phyloP scores from a whole-genome alignment of 179 eudicot species.

The Gypsophila paniculata region DNA sequence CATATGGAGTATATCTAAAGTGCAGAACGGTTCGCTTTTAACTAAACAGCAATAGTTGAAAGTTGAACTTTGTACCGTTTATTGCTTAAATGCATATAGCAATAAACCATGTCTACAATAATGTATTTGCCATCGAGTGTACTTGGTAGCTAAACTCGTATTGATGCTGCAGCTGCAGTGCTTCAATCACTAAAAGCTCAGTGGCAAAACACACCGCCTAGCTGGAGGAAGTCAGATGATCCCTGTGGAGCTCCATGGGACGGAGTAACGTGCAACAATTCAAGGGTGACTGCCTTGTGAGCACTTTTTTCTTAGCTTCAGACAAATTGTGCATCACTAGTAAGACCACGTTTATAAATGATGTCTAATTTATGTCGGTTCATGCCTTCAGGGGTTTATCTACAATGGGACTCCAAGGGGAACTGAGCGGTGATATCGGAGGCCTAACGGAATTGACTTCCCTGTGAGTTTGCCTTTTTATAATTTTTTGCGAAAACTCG shows the following conservation, averaged over 20 bases:
- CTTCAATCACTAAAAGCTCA: conserved; percentile 61
- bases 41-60: conserved; percentile 3
- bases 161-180: conserved; percentile 34
- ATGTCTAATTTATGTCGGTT: background rate
- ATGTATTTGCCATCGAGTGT: background rate
- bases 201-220: conserved; percentile 75
- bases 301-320: conserved; percentile 23
- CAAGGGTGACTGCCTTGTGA: conserved; percentile 75
- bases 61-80: background rate
- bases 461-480: conserved; percentile 47
- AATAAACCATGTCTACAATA: background rate
- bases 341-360: background rate
- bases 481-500: background rate
- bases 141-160: background rate
- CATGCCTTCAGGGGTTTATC: conserved; percentile 61
- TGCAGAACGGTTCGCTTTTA: background rate
- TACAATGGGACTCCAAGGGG: conserved; percentile 73
- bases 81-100: background rate
- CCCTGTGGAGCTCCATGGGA: conserved; percentile 82
- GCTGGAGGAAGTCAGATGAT: conserved; percentile 70
- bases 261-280: conserved; percentile 68
- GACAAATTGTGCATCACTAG: background rate
- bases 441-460: conserved; percentile 64
- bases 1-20: no score
- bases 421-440: conserved; percentile 75